Evolutionary conservation across 345 rosid genomes (phyloP).

Genomic region (Sonneratia alba): DNA sequence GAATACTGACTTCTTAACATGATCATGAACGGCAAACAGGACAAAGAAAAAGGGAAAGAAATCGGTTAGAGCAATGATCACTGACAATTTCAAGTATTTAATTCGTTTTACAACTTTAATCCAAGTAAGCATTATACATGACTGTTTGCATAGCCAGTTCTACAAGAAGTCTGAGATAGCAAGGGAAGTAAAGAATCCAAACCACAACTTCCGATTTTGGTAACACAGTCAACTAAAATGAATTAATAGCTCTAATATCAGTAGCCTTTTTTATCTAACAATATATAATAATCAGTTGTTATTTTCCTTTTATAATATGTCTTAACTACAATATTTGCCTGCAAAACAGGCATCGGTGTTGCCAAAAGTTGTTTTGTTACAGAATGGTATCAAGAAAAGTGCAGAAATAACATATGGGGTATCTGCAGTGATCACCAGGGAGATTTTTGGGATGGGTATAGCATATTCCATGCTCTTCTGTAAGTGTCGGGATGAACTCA

Average conservation of each 20-base stretch:
- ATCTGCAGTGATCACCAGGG: conserved; percentile 42
- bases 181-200: background rate
- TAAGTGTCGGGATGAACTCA: conserved; percentile 10
- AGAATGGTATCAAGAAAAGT: background rate
- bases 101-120: background rate
- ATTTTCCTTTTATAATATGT: background rate
- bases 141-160: no score
- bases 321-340: background rate
- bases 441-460: conserved; percentile 88
- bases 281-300: background rate
- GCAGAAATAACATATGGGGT: background rate
- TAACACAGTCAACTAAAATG: background rate
- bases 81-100: background rate
- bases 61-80: background rate
- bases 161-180: background rate
- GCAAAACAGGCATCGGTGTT: background rate
- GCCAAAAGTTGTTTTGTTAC: background rate
- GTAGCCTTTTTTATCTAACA: background rate
- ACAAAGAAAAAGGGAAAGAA: background rate
- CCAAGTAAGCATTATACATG: no score
- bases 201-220: background rate
- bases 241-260: background rate
- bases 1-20: background rate
- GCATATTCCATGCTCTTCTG: conserved; percentile 47
- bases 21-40: background rate